Percentiles rank a stretch among this genome's conserved stretches.
Conservation (phyloP, 306 rosid genomes). For the Neltuma alba region DNA sequence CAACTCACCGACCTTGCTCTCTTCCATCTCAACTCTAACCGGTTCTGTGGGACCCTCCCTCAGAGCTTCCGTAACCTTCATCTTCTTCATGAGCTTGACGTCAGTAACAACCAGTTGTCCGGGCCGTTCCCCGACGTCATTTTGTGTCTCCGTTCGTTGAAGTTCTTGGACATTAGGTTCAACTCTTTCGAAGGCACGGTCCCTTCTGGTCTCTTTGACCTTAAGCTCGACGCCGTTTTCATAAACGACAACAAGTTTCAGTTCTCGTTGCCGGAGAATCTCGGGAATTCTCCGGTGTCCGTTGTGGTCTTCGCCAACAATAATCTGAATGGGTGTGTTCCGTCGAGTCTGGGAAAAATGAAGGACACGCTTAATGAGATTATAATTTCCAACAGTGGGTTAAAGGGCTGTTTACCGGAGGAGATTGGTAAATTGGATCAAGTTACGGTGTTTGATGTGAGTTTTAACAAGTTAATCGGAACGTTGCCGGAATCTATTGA, state of each 20-base stretch:
- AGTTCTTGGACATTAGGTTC: constrained; percentile 69
- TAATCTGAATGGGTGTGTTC: constrained; percentile 62
- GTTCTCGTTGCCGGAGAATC: constrained; percentile 57
- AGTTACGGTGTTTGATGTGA: constrained; percentile 76
- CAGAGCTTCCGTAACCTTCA: constrained; percentile 39
- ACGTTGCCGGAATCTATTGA: constrained; percentile 62
- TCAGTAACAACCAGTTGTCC: constrained; percentile 76
- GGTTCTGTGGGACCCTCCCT: constrained; percentile 74
- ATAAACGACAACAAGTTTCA: constrained; percentile 71
- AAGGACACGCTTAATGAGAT: constrained; percentile 69
- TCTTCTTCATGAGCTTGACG: constrained; percentile 67
- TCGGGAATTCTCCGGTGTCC: constrained; percentile 65
- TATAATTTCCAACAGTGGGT: constrained; percentile 60
- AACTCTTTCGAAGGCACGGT: constrained; percentile 62
- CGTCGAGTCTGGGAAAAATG: constrained; percentile 59
- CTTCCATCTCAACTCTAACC: constrained; percentile 81
- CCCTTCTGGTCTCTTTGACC: constrained; percentile 59
- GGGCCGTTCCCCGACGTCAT: constrained; percentile 64
- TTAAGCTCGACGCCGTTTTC: constrained; percentile 78
- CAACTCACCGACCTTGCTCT: constrained; percentile 72
- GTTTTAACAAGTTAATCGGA: constrained; percentile 63
- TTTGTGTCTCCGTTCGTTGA: constrained; percentile 52
- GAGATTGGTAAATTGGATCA: constrained; percentile 58
- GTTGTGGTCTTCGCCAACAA: constrained; percentile 79
- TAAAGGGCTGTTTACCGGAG: constrained; percentile 69